phyloP scores from a whole-genome alignment of 441 rosid genomes.

The Gossypium schwendimanii region DNA sequence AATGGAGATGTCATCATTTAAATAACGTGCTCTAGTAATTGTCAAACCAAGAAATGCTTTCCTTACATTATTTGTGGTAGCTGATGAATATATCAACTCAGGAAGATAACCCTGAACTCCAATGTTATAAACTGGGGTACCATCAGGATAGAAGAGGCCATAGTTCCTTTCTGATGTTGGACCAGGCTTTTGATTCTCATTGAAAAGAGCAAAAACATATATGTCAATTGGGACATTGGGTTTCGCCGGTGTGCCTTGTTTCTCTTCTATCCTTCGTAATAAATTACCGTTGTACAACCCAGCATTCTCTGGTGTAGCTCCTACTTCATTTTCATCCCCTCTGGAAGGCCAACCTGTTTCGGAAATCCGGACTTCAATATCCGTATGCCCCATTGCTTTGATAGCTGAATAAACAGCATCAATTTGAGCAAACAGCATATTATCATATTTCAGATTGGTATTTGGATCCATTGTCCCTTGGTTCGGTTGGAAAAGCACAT shows the following conservation, averaged over 20 bases:
- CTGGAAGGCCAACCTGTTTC: constrained; percentile 19
- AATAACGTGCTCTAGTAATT: neutral
- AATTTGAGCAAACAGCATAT: constrained; percentile 20
- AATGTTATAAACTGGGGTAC: constrained; percentile 27
- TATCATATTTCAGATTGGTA: constrained; percentile 15
- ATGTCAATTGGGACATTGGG: constrained; percentile 13
- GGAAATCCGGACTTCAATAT: constrained; percentile 13
- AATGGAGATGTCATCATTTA: neutral
- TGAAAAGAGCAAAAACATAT: constrained; percentile 15
- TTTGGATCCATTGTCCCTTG: constrained; percentile 4
- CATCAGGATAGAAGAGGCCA: constrained; percentile 1
- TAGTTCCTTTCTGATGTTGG: neutral
- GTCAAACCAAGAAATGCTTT: neutral
- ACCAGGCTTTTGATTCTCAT: neutral
- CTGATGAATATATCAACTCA: constrained; percentile 34
- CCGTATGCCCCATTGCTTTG: constrained; percentile 11
- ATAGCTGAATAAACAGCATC: constrained; percentile 23
- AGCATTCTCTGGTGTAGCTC: constrained; percentile 12
- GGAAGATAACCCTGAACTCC: constrained; percentile 70
- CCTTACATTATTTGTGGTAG: constrained; percentile 29
- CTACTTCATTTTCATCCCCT: constrained; percentile 9
- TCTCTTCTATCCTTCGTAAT: constrained; percentile 2
- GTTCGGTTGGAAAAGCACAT: constrained; percentile 16
- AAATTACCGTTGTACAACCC: constrained; percentile 14
- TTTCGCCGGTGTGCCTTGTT: constrained; percentile 14